Evolutionary conservation across 2,329 filamentous ascomycete species (phyloP).

Genomic region (Colletotrichum gigasporum): DNA sequence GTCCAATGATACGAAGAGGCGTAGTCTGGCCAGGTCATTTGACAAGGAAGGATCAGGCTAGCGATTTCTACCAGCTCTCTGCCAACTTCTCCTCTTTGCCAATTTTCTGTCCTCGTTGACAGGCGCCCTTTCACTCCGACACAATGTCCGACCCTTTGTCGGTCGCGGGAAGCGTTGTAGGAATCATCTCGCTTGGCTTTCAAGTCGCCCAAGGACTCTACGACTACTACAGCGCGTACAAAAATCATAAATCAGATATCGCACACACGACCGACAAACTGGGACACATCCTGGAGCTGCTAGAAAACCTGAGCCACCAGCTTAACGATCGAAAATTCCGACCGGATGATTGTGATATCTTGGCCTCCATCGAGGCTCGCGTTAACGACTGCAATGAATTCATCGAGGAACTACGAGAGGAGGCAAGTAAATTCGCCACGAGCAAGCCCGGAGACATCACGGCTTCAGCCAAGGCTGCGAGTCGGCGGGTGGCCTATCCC

Average conservation of each 20-base stretch:
- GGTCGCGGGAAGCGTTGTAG: slow-evolving; percentile 39
- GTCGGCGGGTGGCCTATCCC: slow-evolving; percentile 39
- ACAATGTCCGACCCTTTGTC: slow-evolving; percentile 8
- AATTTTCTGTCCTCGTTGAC: too few relatives aligned
- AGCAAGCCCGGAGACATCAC: slow-evolving; percentile 11
- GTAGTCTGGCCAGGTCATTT: too few relatives aligned
- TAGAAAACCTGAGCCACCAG: slow-evolving; percentile 35
- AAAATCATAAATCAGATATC: slow-evolving; percentile 38
- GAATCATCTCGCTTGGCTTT: slow-evolving; percentile 48
- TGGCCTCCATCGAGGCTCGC: slow-evolving; percentile 35
- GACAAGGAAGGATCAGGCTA: too few relatives aligned
- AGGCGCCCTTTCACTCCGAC: too few relatives aligned
- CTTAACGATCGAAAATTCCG: slow-evolving; percentile 35
- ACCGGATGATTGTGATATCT: slow-evolving; percentile 34
- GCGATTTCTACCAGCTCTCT: too few relatives aligned
- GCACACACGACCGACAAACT: slow-evolving; percentile 39
- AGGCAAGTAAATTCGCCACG: slow-evolving; percentile 37
- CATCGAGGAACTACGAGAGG: slow-evolving; percentile 40
- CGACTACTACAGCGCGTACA: slow-evolving; percentile 44
- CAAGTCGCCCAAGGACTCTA: slow-evolving; percentile 43
- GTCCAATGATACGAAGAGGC: too few relatives aligned
- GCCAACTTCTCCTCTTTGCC: too few relatives aligned
- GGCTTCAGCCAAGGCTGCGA: not conserved
- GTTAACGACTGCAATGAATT: slow-evolving; percentile 39
- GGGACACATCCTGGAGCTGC: slow-evolving; percentile 34